These are phyloP conservation scores for Candida vartiovaarae DNA, from an alignment of 805 yeast genomes.

Conservation along the genomic window DNA sequence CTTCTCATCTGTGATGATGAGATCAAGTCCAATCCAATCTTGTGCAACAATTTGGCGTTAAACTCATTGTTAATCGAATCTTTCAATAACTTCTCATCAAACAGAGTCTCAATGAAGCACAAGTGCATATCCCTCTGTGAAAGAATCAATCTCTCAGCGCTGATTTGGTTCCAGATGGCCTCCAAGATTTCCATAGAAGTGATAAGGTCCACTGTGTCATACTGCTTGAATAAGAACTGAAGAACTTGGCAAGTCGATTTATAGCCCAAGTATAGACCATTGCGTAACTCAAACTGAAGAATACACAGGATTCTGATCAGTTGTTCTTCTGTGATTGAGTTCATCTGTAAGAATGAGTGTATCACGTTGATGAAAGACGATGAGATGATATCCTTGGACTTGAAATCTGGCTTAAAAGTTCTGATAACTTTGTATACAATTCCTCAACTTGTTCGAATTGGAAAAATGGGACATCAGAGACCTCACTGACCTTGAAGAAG, in stretches of 20 bases:
- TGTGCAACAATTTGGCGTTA: constrained; percentile 19
- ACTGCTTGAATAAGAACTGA: constrained; percentile 13
- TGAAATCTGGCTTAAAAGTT: constrained; percentile 15
- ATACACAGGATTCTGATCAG: constrained; percentile 12
- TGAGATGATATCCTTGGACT: constrained; percentile 24
- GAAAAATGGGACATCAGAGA: constrained; percentile 5
- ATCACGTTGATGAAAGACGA: constrained; percentile 23
- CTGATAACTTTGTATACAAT: constrained; percentile 2
- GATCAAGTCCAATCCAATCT: constrained; percentile 38
- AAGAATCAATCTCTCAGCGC: constrained; percentile 52
- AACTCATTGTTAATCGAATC: constrained; percentile 27
- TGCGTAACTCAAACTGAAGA: constrained; percentile 11
- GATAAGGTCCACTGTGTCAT: constrained; percentile 14
- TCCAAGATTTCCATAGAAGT: constrained; percentile 29
- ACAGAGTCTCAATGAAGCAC: constrained; percentile 42
- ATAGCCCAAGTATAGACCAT: constrained; percentile 10
- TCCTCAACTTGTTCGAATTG: constrained; percentile 11
- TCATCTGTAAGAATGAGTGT: constrained; percentile 12
- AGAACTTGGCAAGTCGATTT: constrained; percentile 11
- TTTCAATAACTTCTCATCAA: constrained; percentile 34
- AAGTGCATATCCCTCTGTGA: constrained; percentile 61
- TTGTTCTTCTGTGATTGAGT: constrained; percentile 15
- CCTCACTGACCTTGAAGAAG: constrained; percentile 15
- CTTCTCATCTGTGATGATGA: constrained; percentile 54
- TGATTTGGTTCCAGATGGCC: constrained; percentile 52